Evolutionary conservation across 2,329 filamentous ascomycete species (phyloP).

Genomic region (Cladosporium sphaerospermum): DNA sequence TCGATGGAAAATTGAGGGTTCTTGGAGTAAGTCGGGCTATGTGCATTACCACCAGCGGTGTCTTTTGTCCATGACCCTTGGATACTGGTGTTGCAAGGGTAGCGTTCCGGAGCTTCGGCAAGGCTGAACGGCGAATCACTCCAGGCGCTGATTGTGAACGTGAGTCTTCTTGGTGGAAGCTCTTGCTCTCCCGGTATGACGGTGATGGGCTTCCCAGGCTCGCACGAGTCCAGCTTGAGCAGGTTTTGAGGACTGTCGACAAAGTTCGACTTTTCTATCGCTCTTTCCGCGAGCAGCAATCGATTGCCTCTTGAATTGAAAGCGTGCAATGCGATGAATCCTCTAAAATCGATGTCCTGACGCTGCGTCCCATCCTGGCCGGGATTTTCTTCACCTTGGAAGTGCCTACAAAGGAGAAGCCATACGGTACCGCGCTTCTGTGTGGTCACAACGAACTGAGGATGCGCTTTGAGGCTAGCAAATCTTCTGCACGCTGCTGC

Average conservation of each 20-base stretch:
- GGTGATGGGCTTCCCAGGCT: slow-evolving; percentile 48
- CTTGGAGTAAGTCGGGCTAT: slow-evolving; percentile 66
- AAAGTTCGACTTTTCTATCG: slow-evolving; percentile 70
- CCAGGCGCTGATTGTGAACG: slow-evolving; percentile 83
- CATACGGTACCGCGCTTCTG: slow-evolving; percentile 60
- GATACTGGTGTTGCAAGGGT: slow-evolving; percentile 53
- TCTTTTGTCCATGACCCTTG: slow-evolving; percentile 67
- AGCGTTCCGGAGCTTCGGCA: slow-evolving; percentile 54
- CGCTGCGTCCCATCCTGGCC: slow-evolving; percentile 29
- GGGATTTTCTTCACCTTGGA: slow-evolving; percentile 37
- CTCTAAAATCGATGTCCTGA: slow-evolving; percentile 40
- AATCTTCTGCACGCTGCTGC: slow-evolving; percentile 42
- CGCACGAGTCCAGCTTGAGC: slow-evolving; percentile 62
- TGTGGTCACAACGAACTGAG: slow-evolving; percentile 53
- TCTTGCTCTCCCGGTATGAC: slow-evolving; percentile 73
- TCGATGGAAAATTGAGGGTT: slow-evolving; percentile 81
- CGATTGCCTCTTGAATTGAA: slow-evolving; percentile 66
- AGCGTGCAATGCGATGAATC: slow-evolving; percentile 82
- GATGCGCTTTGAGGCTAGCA: slow-evolving; percentile 65
- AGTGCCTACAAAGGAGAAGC: slow-evolving; percentile 82
- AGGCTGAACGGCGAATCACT: slow-evolving; percentile 60
- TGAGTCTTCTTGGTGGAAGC: slow-evolving; percentile 64
- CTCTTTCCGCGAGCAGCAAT: slow-evolving; percentile 67
- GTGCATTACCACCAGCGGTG: slow-evolving; percentile 78
- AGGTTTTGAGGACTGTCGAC: slow-evolving; percentile 92